These are phyloP conservation scores for Metschnikowia reukaufii DNA, from an alignment of 805 yeast species.

Conservation along the genomic window DNA sequence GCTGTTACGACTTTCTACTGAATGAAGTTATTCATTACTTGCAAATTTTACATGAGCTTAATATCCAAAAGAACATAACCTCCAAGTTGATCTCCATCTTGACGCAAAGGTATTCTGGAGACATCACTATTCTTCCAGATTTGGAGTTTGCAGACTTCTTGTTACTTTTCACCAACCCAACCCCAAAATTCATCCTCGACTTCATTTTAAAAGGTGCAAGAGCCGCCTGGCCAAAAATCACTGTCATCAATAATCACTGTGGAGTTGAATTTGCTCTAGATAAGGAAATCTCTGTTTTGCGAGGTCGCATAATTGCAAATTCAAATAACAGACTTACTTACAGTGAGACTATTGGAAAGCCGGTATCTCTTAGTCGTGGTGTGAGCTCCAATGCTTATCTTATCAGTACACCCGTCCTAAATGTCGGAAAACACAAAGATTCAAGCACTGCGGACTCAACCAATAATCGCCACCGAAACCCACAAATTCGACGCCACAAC, in stretches of 20 bases:
- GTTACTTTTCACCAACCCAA: conserved; percentile 75
- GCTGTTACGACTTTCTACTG: conserved; percentile 56
- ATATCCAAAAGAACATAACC: conserved; percentile 68
- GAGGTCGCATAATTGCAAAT: conserved; percentile 56
- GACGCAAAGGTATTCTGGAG: conserved; percentile 88
- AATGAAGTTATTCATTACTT: conserved; percentile 78
- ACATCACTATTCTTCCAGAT: conserved; percentile 88
- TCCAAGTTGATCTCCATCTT: conserved; percentile 74
- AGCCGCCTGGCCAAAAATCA: conserved; percentile 91
- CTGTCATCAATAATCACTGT: conserved; percentile 85
- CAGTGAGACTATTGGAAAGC: conserved; percentile 5
- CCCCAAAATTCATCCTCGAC: conserved; percentile 68
- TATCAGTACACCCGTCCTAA: conserved; percentile 17
- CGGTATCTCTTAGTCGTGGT: conserved; percentile 8
- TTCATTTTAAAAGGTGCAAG: conserved; percentile 79
- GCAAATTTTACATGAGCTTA: conserved; percentile 71
- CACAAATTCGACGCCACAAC: conserved; percentile 15
- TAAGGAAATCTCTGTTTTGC: conserved; percentile 64
- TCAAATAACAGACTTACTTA: conserved; percentile 19
- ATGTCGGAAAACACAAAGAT: conserved; percentile 1
- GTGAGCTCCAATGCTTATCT: conserved; percentile 15
- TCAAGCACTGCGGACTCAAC: neutral
- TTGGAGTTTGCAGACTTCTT: conserved; percentile 56
- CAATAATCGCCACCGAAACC: conserved; percentile 3
- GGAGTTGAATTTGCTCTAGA: conserved; percentile 87